A percentile compares a stretch with the other conserved stretches of the same genome.
Conservation (phyloP, 23 red algal genomes). For the Pyropia yezoensis region DNA sequence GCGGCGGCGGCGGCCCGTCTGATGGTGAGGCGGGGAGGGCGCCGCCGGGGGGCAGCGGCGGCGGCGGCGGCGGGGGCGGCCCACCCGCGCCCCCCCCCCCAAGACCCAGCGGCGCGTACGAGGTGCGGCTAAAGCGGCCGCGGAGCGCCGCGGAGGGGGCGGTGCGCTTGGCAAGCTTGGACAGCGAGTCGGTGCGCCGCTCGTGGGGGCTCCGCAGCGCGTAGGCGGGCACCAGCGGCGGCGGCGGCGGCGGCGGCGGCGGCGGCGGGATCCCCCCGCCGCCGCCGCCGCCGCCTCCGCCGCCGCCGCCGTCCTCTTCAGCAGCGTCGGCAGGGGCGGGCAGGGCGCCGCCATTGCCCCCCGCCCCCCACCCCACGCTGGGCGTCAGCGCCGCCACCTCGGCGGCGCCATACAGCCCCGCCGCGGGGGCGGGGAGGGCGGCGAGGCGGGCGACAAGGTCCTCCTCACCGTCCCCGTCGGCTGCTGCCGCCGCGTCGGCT, state of each 20-base stretch:
- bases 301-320: background rate
- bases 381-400: background rate
- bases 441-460: background rate
- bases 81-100: background rate
- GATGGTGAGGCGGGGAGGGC: conserved; percentile 3
- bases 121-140: background rate
- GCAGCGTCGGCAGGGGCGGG: too few species aligned
- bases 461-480: background rate
- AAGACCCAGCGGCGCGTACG: background rate
- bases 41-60: background rate
- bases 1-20: conserved; percentile 17
- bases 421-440: background rate
- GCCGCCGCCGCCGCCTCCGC: background rate
- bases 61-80: background rate
- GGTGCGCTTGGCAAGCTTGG: conserved; percentile 1
- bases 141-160: too few species aligned
- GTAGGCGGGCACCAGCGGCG: conserved; percentile 1
- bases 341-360: background rate
- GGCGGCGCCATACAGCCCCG: conserved; percentile 1
- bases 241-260: background rate
- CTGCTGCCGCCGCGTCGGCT: background rate
- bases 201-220: background rate
- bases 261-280: background rate
- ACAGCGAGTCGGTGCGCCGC: background rate
- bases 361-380: background rate